Conservation (phyloP, 148 eudicot genomes). For the Cornus controversa region DNA sequence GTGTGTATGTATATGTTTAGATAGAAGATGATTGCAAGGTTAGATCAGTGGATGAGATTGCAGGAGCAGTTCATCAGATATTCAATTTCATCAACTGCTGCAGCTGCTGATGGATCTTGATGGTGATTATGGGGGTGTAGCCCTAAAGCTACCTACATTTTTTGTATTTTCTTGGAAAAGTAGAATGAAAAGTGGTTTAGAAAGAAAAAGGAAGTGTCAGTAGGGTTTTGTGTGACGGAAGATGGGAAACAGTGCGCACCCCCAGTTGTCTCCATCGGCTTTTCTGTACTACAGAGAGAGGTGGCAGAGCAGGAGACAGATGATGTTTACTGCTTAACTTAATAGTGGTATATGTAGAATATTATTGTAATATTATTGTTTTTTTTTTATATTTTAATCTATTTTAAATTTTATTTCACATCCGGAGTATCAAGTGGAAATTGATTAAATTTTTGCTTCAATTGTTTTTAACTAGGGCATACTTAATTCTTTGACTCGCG, state of each 20-base stretch:
- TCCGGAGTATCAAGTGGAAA: too few species aligned
- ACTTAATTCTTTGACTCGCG: too few species aligned
- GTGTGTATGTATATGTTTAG: slow-evolving; percentile 17
- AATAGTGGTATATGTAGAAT: too few species aligned
- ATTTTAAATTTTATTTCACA: too few species aligned
- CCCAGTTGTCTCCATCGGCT: not conserved
- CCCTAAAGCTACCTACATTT: not conserved
- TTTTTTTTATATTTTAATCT: too few species aligned
- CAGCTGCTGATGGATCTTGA: not conserved
- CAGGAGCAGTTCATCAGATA: slow-evolving; percentile 46
- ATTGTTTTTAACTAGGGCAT: too few species aligned
- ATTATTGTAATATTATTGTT: too few species aligned
- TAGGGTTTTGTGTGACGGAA: not conserved
- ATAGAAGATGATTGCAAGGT: slow-evolving; percentile 53
- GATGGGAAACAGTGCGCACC: not conserved
- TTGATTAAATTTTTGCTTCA: too few species aligned
- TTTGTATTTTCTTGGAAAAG: not conserved
- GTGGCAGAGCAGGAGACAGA: not conserved
- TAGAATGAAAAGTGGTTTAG: not conserved
- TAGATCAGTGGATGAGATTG: slow-evolving; percentile 48
- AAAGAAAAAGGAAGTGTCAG: not conserved
- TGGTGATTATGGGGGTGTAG: not conserved
- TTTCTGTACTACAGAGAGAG: not conserved
- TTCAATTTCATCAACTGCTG: slow-evolving; percentile 32
- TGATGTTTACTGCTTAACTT: not conserved